Percentiles rank a stretch among this genome's conserved stretches.
Evolutionary conservation across 495 filamentous ascomycete genomes (phyloP).

Genomic region (Podospora anserina): DNA sequence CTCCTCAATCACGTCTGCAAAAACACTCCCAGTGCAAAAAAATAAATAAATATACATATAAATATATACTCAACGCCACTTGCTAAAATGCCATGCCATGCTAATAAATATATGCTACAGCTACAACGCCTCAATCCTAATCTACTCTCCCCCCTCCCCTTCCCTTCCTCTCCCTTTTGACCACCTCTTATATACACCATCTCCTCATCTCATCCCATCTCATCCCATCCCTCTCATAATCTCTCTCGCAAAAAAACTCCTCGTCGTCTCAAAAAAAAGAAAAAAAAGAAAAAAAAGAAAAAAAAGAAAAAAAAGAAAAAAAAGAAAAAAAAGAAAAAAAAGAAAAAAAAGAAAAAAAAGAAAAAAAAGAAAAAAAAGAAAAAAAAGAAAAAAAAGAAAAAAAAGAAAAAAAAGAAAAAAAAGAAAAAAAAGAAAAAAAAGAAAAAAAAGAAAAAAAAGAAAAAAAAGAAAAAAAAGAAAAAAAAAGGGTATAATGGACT

Average conservation of each 20-base stretch:
- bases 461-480: background rate
- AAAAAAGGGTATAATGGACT: background rate
- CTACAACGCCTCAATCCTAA: background rate
- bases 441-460: background rate
- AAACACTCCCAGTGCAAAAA: no score
- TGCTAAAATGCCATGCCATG: background rate
- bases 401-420: background rate
- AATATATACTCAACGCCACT: background rate
- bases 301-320: background rate
- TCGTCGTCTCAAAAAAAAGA: no score
- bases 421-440: background rate
- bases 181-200: no score
- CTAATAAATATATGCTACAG: background rate
- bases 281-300: background rate
- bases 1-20: no score
- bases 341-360: background rate
- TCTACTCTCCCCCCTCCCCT: background rate
- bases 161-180: background rate
- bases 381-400: background rate
- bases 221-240: background rate
- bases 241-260: background rate
- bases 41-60: background rate
- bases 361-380: background rate
- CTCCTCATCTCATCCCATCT: background rate
- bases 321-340: background rate